Evolutionary conservation across 108 stramenopile species (phyloP).

Genomic region (Fistulifera solaris): DNA sequence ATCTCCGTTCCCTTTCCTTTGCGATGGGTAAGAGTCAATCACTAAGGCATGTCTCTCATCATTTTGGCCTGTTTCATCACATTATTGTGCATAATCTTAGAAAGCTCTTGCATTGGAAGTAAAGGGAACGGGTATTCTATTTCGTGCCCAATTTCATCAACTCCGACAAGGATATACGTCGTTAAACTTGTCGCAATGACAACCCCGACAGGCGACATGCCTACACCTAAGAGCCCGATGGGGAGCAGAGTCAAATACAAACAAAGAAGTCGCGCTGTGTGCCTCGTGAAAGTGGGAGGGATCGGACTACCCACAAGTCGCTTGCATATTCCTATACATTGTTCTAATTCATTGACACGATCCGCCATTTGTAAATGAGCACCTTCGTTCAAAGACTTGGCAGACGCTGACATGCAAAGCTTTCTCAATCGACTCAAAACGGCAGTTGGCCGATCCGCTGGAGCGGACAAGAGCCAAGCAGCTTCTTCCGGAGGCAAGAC

Average conservation of each 20-base stretch:
- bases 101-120: conserved; percentile 71
- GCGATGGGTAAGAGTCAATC: too few species aligned
- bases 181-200: conserved; percentile 19
- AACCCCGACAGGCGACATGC: conserved; percentile 1
- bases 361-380: conserved; percentile 15
- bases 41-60: too few species aligned
- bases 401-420: conserved; percentile 13
- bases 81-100: conserved; percentile 47
- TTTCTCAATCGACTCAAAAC: conserved; percentile 15
- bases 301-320: conserved; percentile 46
- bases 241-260: conserved; percentile 52
- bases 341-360: conserved; percentile 15
- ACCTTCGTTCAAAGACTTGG: conserved; percentile 19
- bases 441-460: conserved; percentile 13
- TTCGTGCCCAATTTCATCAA: conserved; percentile 79
- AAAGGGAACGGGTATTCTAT: conserved; percentile 84
- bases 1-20: too few species aligned
- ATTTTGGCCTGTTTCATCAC: conserved; percentile 2
- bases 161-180: conserved; percentile 63
- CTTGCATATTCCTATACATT: conserved; percentile 22
- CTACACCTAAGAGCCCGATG: conserved; percentile 25
- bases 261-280: conserved; percentile 57
- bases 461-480: conserved; percentile 2
- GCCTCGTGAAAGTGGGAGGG: conserved; percentile 45
- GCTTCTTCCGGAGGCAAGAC: conserved; percentile 2